Evolutionary conservation across 2,329 filamentous ascomycete genomes (phyloP), one percentile per base, ranked within the genome.

Genomic region (Elsinoe fawcettii): DNA sequence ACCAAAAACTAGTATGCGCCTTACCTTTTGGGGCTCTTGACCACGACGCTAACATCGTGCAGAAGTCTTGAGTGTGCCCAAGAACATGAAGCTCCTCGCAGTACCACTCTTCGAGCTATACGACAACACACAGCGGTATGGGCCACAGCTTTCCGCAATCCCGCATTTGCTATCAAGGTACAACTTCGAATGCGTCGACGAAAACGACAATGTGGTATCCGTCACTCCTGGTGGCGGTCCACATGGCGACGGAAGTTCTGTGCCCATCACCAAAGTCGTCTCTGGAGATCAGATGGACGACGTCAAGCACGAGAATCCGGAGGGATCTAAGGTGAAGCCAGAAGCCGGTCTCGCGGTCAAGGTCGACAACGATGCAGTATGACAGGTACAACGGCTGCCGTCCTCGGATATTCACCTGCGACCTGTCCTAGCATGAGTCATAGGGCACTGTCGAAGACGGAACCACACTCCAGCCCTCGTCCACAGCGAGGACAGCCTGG

Each of bases 41-140:
- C 18, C 11, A 25, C 12, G 1, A 30, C 14, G 7, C 47, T 58
- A 23, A 57, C 30, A 27, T n/a, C 1, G 22, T 53, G 57, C 70
- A 95, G 90, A 96, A 76, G 88, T 97, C 12, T 80, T 99, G 43
- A 95, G 88, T 67, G 93, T 99, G 7, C 93, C 93, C 0, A 99
- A 99, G 77, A 99, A 99, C 75, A 97, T 99, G 93, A 99, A 99
- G 72, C 84, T 99, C 22, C 85, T 99, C 39, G 93, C 93, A 1
- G 93, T 99, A 1, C 93, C 93, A 0, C 80, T 99, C 0, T 97
- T 97, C 73, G 93, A 99, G 75, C 83, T 99, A 37, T 99, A 99
- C 77, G 93, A 99, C 68, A 99, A 99, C 73, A 96, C 90, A 0
- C 87, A 86, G 11, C 81, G 93, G 59, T 99, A 99, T 70, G 93